Conservation (phyloP, 2,329 filamentous ascomycete species). For the Stemphylium beticola region DNA sequence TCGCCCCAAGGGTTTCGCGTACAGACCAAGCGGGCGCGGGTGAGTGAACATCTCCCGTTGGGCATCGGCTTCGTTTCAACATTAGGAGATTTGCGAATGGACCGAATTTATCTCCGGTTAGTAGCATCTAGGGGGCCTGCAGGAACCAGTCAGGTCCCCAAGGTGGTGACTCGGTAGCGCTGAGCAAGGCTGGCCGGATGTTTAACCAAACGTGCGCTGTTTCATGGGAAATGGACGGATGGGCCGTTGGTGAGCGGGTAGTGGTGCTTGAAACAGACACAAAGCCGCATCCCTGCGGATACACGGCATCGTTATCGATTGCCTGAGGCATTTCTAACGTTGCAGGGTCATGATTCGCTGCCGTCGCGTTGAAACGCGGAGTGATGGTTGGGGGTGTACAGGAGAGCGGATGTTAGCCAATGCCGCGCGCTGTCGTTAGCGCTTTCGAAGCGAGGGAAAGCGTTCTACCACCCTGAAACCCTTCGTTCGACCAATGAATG, state of each 20-base stretch:
- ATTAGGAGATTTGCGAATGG: conserved; percentile 9
- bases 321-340: conserved; percentile 10
- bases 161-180: conserved; percentile 19
- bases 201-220: conserved; percentile 33
- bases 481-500: conserved; percentile 10
- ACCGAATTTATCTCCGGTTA: conserved; percentile 24
- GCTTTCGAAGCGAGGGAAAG: conserved; percentile 16
- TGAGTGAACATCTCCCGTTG: conserved; percentile 20
- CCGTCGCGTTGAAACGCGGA: conserved; percentile 23
- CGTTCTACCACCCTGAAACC: conserved; percentile 19
- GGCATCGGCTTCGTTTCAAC: conserved; percentile 34
- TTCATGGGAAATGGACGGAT: conserved; percentile 40
- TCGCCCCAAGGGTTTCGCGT: conserved; percentile 17
- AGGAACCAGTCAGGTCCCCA: conserved; percentile 23
- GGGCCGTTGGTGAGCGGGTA: conserved; percentile 17
- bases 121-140: conserved; percentile 25
- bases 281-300: conserved; percentile 15
- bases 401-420: conserved; percentile 18
- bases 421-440: conserved; percentile 10
- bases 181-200: conserved; percentile 20
- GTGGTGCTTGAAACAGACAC: conserved; percentile 35
- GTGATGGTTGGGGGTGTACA: conserved; percentile 16
- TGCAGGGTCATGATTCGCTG: conserved; percentile 17
- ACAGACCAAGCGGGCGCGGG: conserved; percentile 15
- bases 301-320: conserved; percentile 15